Conservation (phyloP, 164 flowering plant genomes). For the Magnolia officinalis region DNA sequence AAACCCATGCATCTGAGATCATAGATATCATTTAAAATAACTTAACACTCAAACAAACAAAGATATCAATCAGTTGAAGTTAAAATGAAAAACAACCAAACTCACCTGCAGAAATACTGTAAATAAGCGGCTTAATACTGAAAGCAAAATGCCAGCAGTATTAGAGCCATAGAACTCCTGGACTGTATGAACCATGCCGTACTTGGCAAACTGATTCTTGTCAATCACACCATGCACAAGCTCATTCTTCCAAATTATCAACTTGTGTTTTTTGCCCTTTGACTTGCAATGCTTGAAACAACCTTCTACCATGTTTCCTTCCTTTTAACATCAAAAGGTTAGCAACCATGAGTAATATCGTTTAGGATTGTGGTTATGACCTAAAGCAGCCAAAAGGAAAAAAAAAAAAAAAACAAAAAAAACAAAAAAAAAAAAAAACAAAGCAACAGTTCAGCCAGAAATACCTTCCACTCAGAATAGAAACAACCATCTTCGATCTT, state of each 20-base stretch:
- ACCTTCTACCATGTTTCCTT: constrained; percentile 11
- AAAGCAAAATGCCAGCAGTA: constrained; percentile 76
- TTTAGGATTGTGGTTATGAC: constrained; percentile 76
- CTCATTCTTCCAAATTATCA: constrained; percentile 60
- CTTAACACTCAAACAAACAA: constrained; percentile 4
- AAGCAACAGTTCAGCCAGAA: not conserved
- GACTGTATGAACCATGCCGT: constrained; percentile 86
- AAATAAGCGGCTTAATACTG: constrained; percentile 80
- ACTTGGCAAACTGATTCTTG: constrained; percentile 92
- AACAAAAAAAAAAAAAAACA: no score
- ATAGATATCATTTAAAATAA: constrained; percentile 1
- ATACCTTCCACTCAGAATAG: no score
- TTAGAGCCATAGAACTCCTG: constrained; percentile 89
- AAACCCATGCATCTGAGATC: constrained; percentile 79
- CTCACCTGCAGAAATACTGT: constrained; percentile 79
- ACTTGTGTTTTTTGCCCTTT: constrained; percentile 43
- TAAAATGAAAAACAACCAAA: not conserved
- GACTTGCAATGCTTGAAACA: constrained; percentile 38
- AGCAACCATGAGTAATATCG: constrained; percentile 62
- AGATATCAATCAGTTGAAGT: not conserved
- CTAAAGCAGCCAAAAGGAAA: constrained; percentile 33
- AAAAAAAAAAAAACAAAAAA: no score
- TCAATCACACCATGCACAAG: constrained; percentile 90
- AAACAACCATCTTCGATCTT: constrained; percentile 29
- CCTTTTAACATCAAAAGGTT: constrained; percentile 67